Evolutionary conservation across 2,329 filamentous ascomycete genomes (phyloP), one percentile per base, ranked within the genome.

Genomic region (Sporothrix schenckii): DNA sequence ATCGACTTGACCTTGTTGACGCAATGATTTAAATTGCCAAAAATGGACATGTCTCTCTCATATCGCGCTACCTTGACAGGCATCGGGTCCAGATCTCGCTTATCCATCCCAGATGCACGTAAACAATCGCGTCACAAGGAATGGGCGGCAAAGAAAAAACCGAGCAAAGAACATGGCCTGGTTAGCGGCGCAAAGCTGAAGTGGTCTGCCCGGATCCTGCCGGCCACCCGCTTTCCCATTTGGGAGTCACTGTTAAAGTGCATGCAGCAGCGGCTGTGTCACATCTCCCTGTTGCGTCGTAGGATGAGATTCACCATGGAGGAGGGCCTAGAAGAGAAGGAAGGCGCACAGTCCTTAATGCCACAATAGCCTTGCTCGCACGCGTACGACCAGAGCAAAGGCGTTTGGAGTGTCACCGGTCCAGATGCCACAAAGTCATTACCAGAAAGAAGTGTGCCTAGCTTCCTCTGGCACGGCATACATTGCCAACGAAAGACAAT

Each of bases 211-310:
- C 34, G 34, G 5, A 16, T 61, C 34, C 34, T 44, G 19, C 24
- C 39, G 56, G 56, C 56, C 56, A 10, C 21, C 34, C 13, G 14
- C 3, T 44, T 24, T 61, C 39, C 39, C 7, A 44, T 24, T 44
- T n/a, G 34, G 56, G 56, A n/a, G 39, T 61, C 39, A 61, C n/a
- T 44, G 24, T 14, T 44, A 41, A 66, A 66, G 63, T 66, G 63
- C 44, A 4, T 44, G 39, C 65, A 54, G 34, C 19, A 47, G 21
- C 44, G 34, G 34, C 27, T 3, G 11, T 13, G 7, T 30, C 14
- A 19, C 27, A 13, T 11, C 21, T n/a, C 54, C 9, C 24, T 60
- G 2, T 49, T 24, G 34, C 13, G 56, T 49, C 39, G 60, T 49
- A 24, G 10, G 41, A 54, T 19, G 14, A 67, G n/a, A n/a, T 54